Percentiles rank a stretch among this genome's conserved stretches.
Conservation (phyloP, 108 stramenopile species). For the Cylindrotheca fusiformis region DNA sequence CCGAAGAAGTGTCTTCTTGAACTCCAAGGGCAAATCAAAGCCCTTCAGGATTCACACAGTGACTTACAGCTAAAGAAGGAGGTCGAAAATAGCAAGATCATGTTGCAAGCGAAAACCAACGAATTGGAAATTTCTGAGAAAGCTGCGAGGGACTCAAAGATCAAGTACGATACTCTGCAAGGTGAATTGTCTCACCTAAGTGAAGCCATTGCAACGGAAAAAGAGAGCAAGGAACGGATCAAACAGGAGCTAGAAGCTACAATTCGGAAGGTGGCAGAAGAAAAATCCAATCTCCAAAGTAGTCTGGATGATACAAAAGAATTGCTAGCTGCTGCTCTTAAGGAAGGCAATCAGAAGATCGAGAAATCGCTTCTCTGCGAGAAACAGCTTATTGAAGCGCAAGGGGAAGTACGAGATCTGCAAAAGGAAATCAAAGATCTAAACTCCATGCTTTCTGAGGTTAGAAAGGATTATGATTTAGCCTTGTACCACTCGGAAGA, state of each 20-base stretch:
- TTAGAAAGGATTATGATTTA: constrained; percentile 10
- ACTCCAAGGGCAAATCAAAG: constrained; percentile 7
- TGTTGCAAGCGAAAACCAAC: too few relatives aligned
- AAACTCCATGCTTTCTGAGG: constrained; percentile 9
- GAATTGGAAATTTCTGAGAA: too few relatives aligned
- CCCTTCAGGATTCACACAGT: constrained; percentile 1
- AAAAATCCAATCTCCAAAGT: constrained; percentile 17
- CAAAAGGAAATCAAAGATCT: constrained; percentile 9
- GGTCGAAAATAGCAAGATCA: too few relatives aligned
- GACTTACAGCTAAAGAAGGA: too few relatives aligned
- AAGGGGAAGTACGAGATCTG: constrained; percentile 3
- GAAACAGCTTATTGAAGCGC: too few relatives aligned
- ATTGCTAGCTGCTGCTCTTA: too few relatives aligned
- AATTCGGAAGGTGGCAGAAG: constrained; percentile 1
- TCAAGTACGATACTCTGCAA: too few relatives aligned
- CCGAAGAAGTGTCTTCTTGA: neutral
- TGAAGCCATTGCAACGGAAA: too few relatives aligned
- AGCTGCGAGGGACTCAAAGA: too few relatives aligned
- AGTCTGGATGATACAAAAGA: constrained; percentile 23
- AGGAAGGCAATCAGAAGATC: too few relatives aligned
- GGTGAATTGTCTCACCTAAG: too few relatives aligned
- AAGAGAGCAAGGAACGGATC: neutral
- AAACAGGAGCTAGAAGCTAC: constrained; percentile 7
- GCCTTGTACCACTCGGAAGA: neutral
- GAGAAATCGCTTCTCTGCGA: too few relatives aligned